Evolutionary conservation across 164 flowering plant genomes (phyloP), one percentile per base, ranked within the genome.

Genomic region (Kingdonia uniflora): DNA sequence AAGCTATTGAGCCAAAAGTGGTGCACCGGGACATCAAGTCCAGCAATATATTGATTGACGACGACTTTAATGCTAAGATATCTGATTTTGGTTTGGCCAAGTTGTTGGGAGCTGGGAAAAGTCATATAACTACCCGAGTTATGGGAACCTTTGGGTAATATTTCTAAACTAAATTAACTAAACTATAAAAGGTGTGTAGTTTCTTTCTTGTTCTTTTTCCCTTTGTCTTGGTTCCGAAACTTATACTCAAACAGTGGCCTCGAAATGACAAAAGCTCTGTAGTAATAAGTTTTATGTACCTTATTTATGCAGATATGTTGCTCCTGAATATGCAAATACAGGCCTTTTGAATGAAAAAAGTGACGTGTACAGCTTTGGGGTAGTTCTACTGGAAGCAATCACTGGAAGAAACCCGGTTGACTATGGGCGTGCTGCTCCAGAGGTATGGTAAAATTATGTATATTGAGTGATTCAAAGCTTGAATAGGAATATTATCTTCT

Each of bases 51-150:
- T 58, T 88, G 66, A 79, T 88, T 51, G 91, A 85, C 56, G 84
- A 88, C 43, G 85, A 74, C 51, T 85, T 88, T 65, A 82, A 83
- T 65, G 84, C 95, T 14, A 88, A 85, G 71, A 73, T 88, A 49
- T 88, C 97, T 51, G 95, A 88, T 72, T 88, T 88, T 65, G 97
- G 97, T 35, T 76, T 88, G 56, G 97, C 97, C 49, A 85, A 88
- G 71, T 67, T 88, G 67, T 70, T 88, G 51, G 95, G 87, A 58
- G 80, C 89, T 52, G 97, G 95, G 59, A 81, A 77, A 68, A 85
- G 88, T 68, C 85, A 88, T 58, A 76, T 88, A 48, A 74, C 88
- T 23, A 88, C 97, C 46, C 68, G 96, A 73, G 95, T 88, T 24
- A 88, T 88, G 96, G 96, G 96, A 20, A 88, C 96, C 43, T 88